Conservation (phyloP, 768 basidiomycete genomes). For the Mycena rebaudengoi region DNA sequence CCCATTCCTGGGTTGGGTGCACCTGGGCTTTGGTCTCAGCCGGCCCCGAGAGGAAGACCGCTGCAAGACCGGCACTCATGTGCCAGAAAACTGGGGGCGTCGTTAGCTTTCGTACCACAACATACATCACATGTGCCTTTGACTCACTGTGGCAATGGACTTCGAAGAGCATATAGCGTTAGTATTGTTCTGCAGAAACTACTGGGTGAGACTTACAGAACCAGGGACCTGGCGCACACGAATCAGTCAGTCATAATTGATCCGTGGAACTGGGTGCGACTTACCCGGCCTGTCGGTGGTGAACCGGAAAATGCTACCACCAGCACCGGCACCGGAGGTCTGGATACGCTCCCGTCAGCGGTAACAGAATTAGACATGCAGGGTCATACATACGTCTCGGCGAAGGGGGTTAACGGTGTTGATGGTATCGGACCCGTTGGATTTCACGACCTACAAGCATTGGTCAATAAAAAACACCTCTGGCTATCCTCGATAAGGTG, state of each 20-base stretch:
- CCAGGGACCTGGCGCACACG: conserved; percentile 34
- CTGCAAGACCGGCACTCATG: conserved; percentile 29
- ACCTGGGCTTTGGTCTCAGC: conserved; percentile 16
- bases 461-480: conserved; percentile 37
- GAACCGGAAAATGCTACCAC: conserved; percentile 54
- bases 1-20: conserved; percentile 26
- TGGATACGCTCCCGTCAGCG: neutral
- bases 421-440: conserved; percentile 35
- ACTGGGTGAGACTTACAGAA: conserved; percentile 23
- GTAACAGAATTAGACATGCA: neutral
- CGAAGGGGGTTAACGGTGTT: conserved; percentile 60
- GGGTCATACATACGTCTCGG: conserved; percentile 30
- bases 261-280: neutral
- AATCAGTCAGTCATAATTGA: neutral
- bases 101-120: neutral
- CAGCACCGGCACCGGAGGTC: conserved; percentile 26
- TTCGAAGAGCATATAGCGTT: neutral
- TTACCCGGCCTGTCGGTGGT: conserved; percentile 62
- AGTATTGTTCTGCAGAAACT: neutral
- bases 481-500: neutral
- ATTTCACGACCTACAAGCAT: conserved; percentile 51
- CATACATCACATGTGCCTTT: neutral
- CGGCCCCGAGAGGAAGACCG: conserved; percentile 24
- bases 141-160: conserved; percentile 35
- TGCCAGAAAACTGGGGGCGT: conserved; percentile 30